A percentile compares a stretch with the other conserved stretches of the same genome.
Evolutionary conservation across 2,329 filamentous ascomycete genomes (phyloP).

Genomic region (Chrysosporium keratinophilum): DNA sequence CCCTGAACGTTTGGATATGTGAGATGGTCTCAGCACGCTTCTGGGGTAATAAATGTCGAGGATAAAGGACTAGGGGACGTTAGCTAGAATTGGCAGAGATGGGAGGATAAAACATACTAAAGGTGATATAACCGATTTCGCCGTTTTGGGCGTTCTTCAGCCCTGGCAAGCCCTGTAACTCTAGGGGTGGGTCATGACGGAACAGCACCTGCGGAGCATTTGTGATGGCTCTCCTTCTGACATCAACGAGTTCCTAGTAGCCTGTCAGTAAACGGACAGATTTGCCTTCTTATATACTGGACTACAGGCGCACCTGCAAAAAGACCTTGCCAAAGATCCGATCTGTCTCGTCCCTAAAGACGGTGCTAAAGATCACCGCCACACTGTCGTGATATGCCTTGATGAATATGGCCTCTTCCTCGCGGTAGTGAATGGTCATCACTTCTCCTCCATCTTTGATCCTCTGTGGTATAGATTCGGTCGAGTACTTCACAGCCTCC

Average conservation of each 20-base stretch:
- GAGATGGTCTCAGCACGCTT: conserved; percentile 92
- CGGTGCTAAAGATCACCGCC: conserved; percentile 96
- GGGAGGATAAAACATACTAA: conserved; percentile 52
- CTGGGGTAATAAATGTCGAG: conserved; percentile 81
- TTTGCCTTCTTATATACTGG: neutral
- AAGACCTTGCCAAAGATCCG: conserved; percentile 97
- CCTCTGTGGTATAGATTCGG: conserved; percentile 86
- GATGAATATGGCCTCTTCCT: conserved; percentile 97
- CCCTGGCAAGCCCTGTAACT: conserved; percentile 79
- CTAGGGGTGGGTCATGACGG: conserved; percentile 84
- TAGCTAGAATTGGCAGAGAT: conserved; percentile 14
- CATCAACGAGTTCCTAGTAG: conserved; percentile 79
- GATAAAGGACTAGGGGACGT: conserved; percentile 61
- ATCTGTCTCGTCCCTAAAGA: conserved; percentile 97
- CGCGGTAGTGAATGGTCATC: conserved; percentile 94
- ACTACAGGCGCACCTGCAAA: conserved; percentile 49
- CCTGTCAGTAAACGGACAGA: neutral
- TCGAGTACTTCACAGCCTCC: conserved; percentile 83
- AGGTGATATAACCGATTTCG: conserved; percentile 95
- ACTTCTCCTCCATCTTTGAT: conserved; percentile 81
- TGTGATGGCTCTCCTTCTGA: conserved; percentile 80
- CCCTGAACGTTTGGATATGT: conserved; percentile 98
- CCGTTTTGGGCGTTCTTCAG: conserved; percentile 63
- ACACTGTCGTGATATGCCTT: conserved; percentile 96
- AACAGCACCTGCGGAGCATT: conserved; percentile 97